Base-by-base conservation (phyloP, 306 rosid species). In the Herpetospermum pedunculosum region DNA sequence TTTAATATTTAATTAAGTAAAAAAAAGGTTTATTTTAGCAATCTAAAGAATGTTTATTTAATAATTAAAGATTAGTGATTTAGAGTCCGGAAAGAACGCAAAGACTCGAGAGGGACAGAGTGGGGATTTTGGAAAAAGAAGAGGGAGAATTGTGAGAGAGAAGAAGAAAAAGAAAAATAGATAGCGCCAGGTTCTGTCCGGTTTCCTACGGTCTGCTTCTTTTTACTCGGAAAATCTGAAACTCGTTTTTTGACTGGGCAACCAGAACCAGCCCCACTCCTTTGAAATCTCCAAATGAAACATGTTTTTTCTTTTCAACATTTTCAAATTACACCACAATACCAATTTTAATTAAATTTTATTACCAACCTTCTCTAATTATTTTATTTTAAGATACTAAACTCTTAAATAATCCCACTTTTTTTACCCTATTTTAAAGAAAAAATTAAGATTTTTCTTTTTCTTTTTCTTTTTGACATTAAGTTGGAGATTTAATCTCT, bases 191-290 rank as follows among this genome's bases (percentile, higher is more conserved):
- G 40, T 63, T 63, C 70, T n/a, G 28, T 19, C 48, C 30, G 70
- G 70, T 37, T 63, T 63, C 70, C 48, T 64, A 19, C 46, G 71
- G 71, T 38, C 71, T 64, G 30, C 29, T 64, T 63, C 30, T 62
- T 19, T 64, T 64, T 64, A 64, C 71, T 38, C 46, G 46, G 69
- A n/a, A n/a, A 60, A 32, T 34, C 23, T 18, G 69, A 62, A 62
- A 32, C 44, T 64, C 48, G 48, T 64, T 37, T 64, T 37, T 64
- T 64, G 71, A 64, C 71, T 37, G 48, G 48, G 4, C 48, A 32
- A 13, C 18, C 71, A 19, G 47, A n/a, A n/a, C n/a, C 67, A 28
- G 67, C 67, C 71, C 47, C 48, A 64, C 71, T 19, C 71, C 2
- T 64, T 64, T 64, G 47, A 64, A 64, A 35, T 64, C 2, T 64